Conservation (phyloP, 768 basidiomycete genomes). For the Suillus occidentalis region DNA sequence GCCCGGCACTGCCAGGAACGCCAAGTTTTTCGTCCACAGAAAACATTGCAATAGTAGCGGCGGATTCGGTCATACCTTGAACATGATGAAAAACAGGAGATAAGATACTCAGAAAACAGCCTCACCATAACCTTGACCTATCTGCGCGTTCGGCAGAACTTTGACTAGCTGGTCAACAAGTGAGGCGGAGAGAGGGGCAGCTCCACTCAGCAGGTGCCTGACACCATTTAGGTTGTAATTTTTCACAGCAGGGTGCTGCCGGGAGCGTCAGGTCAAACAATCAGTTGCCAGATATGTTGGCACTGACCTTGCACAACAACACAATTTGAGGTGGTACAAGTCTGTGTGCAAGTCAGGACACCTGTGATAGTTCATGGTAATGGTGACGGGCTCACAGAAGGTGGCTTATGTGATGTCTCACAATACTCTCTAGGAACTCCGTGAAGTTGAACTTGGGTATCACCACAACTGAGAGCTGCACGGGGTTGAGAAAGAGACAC, state of each 20-base stretch:
- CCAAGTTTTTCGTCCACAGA: constrained; percentile 48
- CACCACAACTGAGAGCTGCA: constrained; percentile 55
- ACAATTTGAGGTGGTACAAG: constrained; percentile 68
- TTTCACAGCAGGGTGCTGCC: constrained; percentile 51
- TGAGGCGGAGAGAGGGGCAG: constrained; percentile 63
- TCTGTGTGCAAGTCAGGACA: constrained; percentile 29
- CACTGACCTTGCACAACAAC: constrained; percentile 59
- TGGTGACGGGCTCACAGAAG: constrained; percentile 43
- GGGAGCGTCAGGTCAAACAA: constrained; percentile 5
- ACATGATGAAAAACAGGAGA: background rate
- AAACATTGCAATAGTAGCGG: constrained; percentile 52
- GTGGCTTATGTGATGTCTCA: constrained; percentile 55
- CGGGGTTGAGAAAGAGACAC: constrained; percentile 10
- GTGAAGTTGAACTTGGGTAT: constrained; percentile 63
- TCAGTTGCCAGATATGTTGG: background rate
- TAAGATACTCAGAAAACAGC: background rate
- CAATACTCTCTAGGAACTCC: constrained; percentile 61
- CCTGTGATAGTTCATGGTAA: background rate
- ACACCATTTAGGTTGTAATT: constrained; percentile 52
- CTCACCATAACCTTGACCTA: constrained; percentile 66
- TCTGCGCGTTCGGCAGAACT: constrained; percentile 56
- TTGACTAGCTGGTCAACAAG: constrained; percentile 45
- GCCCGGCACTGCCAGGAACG: constrained; percentile 49
- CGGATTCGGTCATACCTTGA: constrained; percentile 67
- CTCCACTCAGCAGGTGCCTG: constrained; percentile 55